Percentiles rank a stretch among this genome's conserved stretches.
Conservation (phyloP, 2,329 filamentous ascomycete species). For the Pseudogymnoascus destructans region DNA sequence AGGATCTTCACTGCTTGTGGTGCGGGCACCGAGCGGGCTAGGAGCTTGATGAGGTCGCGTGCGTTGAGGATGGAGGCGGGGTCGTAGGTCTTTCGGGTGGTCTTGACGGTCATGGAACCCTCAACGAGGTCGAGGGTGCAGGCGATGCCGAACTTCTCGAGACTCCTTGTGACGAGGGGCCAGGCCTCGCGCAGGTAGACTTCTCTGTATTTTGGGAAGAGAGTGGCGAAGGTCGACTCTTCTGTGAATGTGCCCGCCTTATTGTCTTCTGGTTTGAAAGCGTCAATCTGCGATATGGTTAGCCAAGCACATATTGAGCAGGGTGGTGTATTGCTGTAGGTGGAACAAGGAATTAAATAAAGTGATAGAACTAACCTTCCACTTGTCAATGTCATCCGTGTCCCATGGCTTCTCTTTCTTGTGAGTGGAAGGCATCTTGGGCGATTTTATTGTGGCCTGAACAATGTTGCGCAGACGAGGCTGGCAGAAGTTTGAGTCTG, state of each 20-base stretch:
- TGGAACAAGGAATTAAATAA: neutral
- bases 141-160: slow-evolving; percentile 78
- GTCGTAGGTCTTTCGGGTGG: slow-evolving; percentile 81
- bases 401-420: slow-evolving; percentile 90
- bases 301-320: neutral
- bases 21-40: slow-evolving; percentile 81
- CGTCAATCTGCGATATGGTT: slow-evolving; percentile 44
- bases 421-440: slow-evolving; percentile 70
- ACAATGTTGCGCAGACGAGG: slow-evolving; percentile 3
- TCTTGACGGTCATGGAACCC: slow-evolving; percentile 93
- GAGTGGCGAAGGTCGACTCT: slow-evolving; percentile 73
- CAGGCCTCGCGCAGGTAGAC: slow-evolving; percentile 84
- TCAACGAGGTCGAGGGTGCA: slow-evolving; percentile 91
- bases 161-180: slow-evolving; percentile 75
- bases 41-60: slow-evolving; percentile 82
- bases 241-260: slow-evolving; percentile 74
- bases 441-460: neutral
- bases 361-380: slow-evolving; percentile 46
- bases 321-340: neutral
- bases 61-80: slow-evolving; percentile 88
- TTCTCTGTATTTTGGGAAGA: slow-evolving; percentile 96
- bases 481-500: slow-evolving; percentile 8
- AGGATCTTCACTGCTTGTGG: slow-evolving; percentile 91
- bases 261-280: slow-evolving; percentile 80
- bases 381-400: slow-evolving; percentile 94